Percentiles rank a stretch among this genome's conserved stretches.
These are phyloP conservation scores for Senecio squalidus DNA, from an alignment of 140 eudicot species.

Conservation along the genomic window DNA sequence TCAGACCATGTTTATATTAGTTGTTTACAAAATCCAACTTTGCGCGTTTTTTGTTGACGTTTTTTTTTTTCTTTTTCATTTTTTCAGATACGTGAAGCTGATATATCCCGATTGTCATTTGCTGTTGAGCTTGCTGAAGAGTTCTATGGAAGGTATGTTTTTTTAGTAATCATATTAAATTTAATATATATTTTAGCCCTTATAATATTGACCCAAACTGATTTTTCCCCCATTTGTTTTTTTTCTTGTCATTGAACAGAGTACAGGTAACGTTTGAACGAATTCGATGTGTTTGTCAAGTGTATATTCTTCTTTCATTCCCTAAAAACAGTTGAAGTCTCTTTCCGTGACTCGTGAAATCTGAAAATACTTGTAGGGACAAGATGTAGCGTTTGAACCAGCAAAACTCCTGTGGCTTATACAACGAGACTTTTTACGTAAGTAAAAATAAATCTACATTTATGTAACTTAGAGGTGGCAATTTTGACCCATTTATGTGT, in stretches of 20 bases:
- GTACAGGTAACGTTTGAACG: slow-evolving; percentile 63
- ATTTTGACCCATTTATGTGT: background rate
- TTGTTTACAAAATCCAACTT: too few relatives aligned
- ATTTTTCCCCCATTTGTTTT: slow-evolving; percentile 15
- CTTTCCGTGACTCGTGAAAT: slow-evolving; percentile 10
- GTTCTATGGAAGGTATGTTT: slow-evolving; percentile 89
- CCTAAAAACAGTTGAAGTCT: background rate
- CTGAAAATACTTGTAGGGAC: slow-evolving; percentile 52
- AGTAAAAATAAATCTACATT: slow-evolving; percentile 22
- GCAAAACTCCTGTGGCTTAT: slow-evolving; percentile 89
- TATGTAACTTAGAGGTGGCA: background rate
- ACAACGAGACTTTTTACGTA: slow-evolving; percentile 93
- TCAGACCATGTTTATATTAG: background rate
- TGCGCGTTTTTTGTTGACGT: too few relatives aligned
- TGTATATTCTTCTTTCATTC: slow-evolving; percentile 1
- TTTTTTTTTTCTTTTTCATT: background rate
- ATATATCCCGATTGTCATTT: slow-evolving; percentile 89
- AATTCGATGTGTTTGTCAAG: slow-evolving; percentile 15
- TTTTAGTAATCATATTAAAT: background rate
- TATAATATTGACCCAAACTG: slow-evolving; percentile 21
- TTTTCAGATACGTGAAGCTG: slow-evolving; percentile 94
- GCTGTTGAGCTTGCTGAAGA: slow-evolving; percentile 99
- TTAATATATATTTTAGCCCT: background rate
- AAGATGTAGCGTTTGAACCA: slow-evolving; percentile 96
- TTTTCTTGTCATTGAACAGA: slow-evolving; percentile 41